These are phyloP conservation scores for Adansonia gregorii DNA, from an alignment of 441 rosid genomes.

Conservation along the genomic window DNA sequence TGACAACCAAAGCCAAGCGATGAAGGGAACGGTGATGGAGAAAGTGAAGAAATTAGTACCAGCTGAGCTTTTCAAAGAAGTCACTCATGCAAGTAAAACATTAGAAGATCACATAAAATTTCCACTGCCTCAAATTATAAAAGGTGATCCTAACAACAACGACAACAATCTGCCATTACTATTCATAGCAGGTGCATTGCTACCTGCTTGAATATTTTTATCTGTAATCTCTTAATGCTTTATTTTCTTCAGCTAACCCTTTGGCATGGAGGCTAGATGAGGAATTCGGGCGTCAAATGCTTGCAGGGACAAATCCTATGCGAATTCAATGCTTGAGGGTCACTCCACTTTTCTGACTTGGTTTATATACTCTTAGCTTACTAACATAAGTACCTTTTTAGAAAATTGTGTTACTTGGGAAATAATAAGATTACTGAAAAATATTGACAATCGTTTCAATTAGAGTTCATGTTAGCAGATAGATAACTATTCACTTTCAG, in stretches of 20 bases:
- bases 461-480: not conserved
- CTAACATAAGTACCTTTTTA: not conserved
- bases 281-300: slow-evolving; percentile 72
- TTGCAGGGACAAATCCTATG: slow-evolving; percentile 69
- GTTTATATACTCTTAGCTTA: not conserved
- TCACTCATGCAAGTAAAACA: slow-evolving; percentile 32
- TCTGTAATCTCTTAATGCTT: not conserved
- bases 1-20: slow-evolving; percentile 33
- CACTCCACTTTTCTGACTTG: slow-evolving; percentile 11
- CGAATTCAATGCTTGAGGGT: slow-evolving; percentile 59
- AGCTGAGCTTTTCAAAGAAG: slow-evolving; percentile 32
- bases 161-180: not conserved
- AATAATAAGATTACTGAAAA: not conserved
- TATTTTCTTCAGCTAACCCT: slow-evolving; percentile 42
- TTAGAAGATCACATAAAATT: slow-evolving; percentile 33
- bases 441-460: not conserved
- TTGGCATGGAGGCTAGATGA: slow-evolving; percentile 58
- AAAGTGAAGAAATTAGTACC: slow-evolving; percentile 49
- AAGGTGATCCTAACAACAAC: slow-evolving; percentile 40
- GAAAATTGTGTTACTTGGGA: not conserved
- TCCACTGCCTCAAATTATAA: slow-evolving; percentile 57
- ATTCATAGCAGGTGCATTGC: not conserved
- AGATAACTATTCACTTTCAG: not conserved
- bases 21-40: slow-evolving; percentile 29
- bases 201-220: not conserved